These are phyloP conservation scores for Trichomonas vaginalis DNA, from an alignment of 208 protist genomes.

Conservation along the genomic window DNA sequence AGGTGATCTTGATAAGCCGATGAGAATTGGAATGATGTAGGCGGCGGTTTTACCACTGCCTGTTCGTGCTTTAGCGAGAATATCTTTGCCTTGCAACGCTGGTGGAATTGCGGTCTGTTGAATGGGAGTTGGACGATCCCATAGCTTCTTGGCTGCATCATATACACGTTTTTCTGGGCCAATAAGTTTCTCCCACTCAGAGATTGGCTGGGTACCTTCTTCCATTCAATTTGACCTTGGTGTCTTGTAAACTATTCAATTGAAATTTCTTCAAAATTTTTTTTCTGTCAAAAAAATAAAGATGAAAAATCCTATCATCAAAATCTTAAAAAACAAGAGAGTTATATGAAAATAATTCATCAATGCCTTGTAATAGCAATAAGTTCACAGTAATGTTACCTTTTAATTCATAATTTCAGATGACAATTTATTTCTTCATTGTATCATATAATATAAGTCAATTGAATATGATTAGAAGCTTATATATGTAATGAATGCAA, in stretches of 20 bases:
- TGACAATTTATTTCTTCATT: no score
- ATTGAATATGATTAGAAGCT: no score
- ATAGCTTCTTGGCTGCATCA: not conserved
- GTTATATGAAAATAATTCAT: no score
- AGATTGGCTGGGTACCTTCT: not conserved
- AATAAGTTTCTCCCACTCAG: not conserved
- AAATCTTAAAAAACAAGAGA: no score
- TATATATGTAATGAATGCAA: no score
- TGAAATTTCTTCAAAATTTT: not conserved
- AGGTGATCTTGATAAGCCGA: not conserved
- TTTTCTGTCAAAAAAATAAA: no score
- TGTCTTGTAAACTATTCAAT: not conserved
- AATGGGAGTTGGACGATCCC: not conserved
- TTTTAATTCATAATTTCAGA: no score
- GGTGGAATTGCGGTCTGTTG: slow-evolving; percentile 86
- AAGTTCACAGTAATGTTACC: no score
- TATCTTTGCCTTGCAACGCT: slow-evolving; percentile 60
- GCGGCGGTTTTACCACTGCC: slow-evolving; percentile 97
- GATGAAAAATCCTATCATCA: no score
- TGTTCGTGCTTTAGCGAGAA: slow-evolving; percentile 82
- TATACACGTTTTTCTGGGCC: not conserved
- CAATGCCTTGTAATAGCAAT: no score
- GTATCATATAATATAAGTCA: no score
- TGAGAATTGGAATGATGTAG: slow-evolving; percentile 89
- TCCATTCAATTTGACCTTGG: not conserved